phyloP scores from a whole-genome alignment of 441 rosid species.

The Populus trichocarpa region DNA sequence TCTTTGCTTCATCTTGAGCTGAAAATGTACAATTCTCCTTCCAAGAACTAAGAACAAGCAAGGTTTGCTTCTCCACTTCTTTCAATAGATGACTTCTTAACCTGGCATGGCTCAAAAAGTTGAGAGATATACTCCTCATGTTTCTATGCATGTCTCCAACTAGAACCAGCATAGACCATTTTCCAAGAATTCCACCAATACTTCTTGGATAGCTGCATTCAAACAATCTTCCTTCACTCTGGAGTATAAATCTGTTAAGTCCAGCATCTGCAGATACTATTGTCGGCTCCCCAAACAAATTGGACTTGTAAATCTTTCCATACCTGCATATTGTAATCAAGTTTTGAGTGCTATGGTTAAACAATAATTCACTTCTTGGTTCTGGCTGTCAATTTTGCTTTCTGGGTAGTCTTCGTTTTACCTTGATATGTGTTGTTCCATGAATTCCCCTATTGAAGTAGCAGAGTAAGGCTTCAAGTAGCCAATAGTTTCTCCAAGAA shows the following conservation, averaged over 20 bases:
- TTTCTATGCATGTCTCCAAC: constrained; percentile 97
- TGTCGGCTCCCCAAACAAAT: constrained; percentile 84
- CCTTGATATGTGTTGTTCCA: constrained; percentile 81
- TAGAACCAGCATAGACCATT: constrained; percentile 97
- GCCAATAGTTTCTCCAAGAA: constrained; percentile 83
- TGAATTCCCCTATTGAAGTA: constrained; percentile 74
- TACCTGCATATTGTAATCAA: constrained; percentile 40
- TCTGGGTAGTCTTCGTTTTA: constrained; percentile 15
- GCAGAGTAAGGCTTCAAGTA: constrained; percentile 82
- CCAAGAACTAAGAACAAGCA: constrained; percentile 79
- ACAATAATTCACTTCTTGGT: neutral
- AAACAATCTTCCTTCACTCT: constrained; percentile 80
- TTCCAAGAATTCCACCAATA: constrained; percentile 93
- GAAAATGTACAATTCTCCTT: constrained; percentile 57
- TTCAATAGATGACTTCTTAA: constrained; percentile 62
- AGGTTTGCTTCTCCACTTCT: constrained; percentile 79
- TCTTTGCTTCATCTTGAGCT: constrained; percentile 94
- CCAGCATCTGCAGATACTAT: constrained; percentile 93
- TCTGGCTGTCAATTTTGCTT: neutral
- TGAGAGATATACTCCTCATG: constrained; percentile 86
- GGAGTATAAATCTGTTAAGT: constrained; percentile 71
- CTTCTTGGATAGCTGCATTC: constrained; percentile 96
- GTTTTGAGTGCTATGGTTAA: neutral
- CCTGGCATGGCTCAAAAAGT: constrained; percentile 78
- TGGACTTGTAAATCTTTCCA: constrained; percentile 87